Conservation (phyloP, 2,329 filamentous ascomycete species). For the Lecanicillium sp. region DNA sequence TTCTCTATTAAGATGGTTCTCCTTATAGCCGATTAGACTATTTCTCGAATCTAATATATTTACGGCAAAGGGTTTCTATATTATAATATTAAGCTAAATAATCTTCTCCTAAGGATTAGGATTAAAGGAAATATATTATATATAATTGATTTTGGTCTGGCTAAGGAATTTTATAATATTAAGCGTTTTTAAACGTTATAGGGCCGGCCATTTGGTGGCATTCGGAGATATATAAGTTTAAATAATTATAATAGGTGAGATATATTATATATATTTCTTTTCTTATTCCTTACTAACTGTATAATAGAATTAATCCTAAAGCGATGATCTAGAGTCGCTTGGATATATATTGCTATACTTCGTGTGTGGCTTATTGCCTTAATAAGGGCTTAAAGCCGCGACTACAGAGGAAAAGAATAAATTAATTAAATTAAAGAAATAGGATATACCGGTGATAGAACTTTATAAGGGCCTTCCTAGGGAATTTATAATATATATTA, state of each 20-base stretch:
- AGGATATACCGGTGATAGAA: slow-evolving; percentile 58
- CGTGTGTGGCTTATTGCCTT: slow-evolving; percentile 66
- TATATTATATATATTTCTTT: slow-evolving; percentile 14
- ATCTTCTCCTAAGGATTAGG: slow-evolving; percentile 20
- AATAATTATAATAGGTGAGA: slow-evolving; percentile 18
- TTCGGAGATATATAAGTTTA: slow-evolving; percentile 17
- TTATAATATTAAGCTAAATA: slow-evolving; percentile 20
- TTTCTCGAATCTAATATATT: slow-evolving; percentile 16
- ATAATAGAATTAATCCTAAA: slow-evolving; percentile 59
- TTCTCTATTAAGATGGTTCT: too few species aligned
- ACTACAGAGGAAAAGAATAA: slow-evolving; percentile 63
- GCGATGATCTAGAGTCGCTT: slow-evolving; percentile 70
- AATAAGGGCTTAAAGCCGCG: slow-evolving; percentile 66
- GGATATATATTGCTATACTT: slow-evolving; percentile 74
- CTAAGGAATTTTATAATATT: slow-evolving; percentile 11
- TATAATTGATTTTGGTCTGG: slow-evolving; percentile 19
- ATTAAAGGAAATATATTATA: slow-evolving; percentile 17
- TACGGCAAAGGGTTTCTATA: slow-evolving; percentile 17
- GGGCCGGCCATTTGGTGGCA: slow-evolving; percentile 14
- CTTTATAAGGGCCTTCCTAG: slow-evolving; percentile 70
- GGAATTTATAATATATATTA: slow-evolving; percentile 70
- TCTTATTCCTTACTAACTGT: not conserved
- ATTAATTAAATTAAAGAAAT: slow-evolving; percentile 18
- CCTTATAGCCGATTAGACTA: too few species aligned
- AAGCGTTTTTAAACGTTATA: not conserved